phyloP scores from a whole-genome alignment of 257 asterid genomes.

The Avicennia marina region DNA sequence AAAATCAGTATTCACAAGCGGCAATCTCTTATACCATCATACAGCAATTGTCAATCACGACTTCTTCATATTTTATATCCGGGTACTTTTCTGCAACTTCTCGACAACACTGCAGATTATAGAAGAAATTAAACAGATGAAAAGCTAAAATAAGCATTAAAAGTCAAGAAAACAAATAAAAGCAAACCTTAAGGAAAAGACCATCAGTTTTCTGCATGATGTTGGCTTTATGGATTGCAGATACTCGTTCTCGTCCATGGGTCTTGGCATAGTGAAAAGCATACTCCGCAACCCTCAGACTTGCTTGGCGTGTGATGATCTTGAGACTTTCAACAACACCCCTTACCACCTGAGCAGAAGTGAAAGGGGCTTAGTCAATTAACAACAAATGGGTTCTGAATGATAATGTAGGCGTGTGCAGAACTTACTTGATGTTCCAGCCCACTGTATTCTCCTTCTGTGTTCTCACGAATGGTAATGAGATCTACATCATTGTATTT shows the following conservation, averaged over 20 bases:
- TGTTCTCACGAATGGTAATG: conserved; percentile 65
- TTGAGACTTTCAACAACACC: conserved; percentile 98
- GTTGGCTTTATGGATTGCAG: conserved; percentile 97
- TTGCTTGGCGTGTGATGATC: conserved; percentile 94
- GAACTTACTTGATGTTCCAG: conserved; percentile 55
- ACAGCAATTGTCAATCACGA: conserved; percentile 91
- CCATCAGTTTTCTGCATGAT: conserved; percentile 99
- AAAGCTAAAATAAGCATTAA: conserved; percentile 9
- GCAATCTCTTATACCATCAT: conserved; percentile 65
- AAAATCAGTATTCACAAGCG: conserved; percentile 1
- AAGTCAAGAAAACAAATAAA: conserved; percentile 4
- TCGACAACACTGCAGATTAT: conserved; percentile 74
- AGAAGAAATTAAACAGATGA: conserved; percentile 26
- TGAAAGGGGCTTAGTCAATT: conserved; percentile 12
- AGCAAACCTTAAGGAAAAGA: conserved; percentile 84
- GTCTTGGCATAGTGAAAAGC: conserved; percentile 91
- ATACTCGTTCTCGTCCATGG: conserved; percentile 88
- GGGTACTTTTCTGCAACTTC: conserved; percentile 97
- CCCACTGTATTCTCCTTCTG: conserved; percentile 60
- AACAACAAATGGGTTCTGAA: conserved; percentile 8
- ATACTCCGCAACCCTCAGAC: conserved; percentile 93
- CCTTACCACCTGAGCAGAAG: conserved; percentile 68
- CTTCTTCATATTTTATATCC: conserved; percentile 84
- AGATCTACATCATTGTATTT: conserved; percentile 87
- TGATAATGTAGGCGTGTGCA: neutral